A percentile compares a stretch with the other conserved stretches of the same genome.
Conservation (phyloP, 106 monocot genomes). For the Gastrodia elata region DNA sequence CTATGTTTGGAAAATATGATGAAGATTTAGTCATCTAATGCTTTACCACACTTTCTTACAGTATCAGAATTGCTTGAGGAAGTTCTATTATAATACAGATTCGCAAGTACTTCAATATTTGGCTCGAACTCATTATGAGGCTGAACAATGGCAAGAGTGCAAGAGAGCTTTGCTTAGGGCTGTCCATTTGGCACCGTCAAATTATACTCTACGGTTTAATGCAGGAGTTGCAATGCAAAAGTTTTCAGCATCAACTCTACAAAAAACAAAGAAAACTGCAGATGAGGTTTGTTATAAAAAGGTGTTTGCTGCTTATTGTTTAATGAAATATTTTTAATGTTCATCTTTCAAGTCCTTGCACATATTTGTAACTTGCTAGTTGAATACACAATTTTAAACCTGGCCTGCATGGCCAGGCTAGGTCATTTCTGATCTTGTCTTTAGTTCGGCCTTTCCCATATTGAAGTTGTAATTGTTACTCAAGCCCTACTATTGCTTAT, state of each 20-base stretch:
- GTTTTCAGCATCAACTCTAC: constrained; percentile 87
- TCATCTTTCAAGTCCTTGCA: background rate
- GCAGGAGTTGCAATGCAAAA: constrained; percentile 98
- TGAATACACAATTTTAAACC: background rate
- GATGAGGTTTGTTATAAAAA: constrained; percentile 60
- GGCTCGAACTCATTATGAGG: constrained; percentile 90
- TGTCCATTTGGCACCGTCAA: constrained; percentile 89
- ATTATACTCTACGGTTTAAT: constrained; percentile 86
- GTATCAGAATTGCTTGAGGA: constrained; percentile 97
- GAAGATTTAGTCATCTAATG: background rate
- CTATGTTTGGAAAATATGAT: background rate
- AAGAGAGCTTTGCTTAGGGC: constrained; percentile 88
- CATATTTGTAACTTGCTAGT: background rate
- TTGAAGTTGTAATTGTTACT: background rate
- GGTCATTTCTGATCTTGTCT: background rate
- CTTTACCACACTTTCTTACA: constrained; percentile 34
- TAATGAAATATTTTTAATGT: background rate
- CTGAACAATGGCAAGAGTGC: constrained; percentile 99
- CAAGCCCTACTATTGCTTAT: background rate
- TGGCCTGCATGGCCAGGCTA: background rate
- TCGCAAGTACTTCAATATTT: constrained; percentile 75
- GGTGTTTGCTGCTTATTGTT: background rate
- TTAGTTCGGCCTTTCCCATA: background rate
- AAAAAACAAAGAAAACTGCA: constrained; percentile 81
- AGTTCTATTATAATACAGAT: constrained; percentile 88